phyloP scores from a whole-genome alignment of 2,329 filamentous ascomycete genomes.

The Phyllosticta citriasiana region DNA sequence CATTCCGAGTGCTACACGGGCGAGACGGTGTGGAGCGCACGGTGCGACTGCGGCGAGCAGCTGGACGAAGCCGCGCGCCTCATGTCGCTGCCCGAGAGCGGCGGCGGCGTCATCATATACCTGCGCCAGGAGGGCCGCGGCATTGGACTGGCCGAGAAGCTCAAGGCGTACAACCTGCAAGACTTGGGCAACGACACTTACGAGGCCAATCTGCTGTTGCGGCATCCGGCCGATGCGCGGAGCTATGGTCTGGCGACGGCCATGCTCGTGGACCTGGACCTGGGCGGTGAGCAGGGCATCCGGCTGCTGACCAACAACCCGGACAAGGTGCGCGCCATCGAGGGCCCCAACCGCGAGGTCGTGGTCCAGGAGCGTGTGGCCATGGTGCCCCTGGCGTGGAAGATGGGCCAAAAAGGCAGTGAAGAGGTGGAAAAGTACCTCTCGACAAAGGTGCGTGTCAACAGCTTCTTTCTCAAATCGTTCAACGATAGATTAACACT shows the following conservation, averaged over 20 bases:
- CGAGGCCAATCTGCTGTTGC: conserved; percentile 80
- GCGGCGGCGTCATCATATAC: conserved; percentile 88
- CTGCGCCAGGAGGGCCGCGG: conserved; percentile 91
- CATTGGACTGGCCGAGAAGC: conserved; percentile 87
- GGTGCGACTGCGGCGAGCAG: conserved; percentile 96
- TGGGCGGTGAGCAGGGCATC: conserved; percentile 58
- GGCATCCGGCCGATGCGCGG: conserved; percentile 87
- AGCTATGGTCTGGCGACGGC: conserved; percentile 96
- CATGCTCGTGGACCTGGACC: conserved; percentile 78
- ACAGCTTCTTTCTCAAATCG: too few relatives aligned
- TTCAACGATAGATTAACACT: conserved; percentile 9
- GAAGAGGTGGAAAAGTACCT: conserved; percentile 89
- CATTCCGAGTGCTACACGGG: conserved; percentile 98
- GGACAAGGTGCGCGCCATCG: conserved; percentile 89
- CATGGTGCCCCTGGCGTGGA: conserved; percentile 94
- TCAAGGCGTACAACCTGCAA: conserved; percentile 97
- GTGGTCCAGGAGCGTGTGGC: conserved; percentile 81
- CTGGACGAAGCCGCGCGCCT: conserved; percentile 89
- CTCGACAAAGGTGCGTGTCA: conserved; percentile 69
- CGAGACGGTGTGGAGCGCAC: conserved; percentile 95
- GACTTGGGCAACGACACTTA: conserved; percentile 97
- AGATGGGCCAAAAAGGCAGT: conserved; percentile 63
- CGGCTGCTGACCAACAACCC: conserved; percentile 91
- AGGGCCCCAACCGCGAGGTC: conserved; percentile 81
- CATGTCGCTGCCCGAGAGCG: conserved; percentile 62